Evolutionary conservation across 208 protist genomes (phyloP).

Genomic region (Wallacemonas sp.): DNA sequence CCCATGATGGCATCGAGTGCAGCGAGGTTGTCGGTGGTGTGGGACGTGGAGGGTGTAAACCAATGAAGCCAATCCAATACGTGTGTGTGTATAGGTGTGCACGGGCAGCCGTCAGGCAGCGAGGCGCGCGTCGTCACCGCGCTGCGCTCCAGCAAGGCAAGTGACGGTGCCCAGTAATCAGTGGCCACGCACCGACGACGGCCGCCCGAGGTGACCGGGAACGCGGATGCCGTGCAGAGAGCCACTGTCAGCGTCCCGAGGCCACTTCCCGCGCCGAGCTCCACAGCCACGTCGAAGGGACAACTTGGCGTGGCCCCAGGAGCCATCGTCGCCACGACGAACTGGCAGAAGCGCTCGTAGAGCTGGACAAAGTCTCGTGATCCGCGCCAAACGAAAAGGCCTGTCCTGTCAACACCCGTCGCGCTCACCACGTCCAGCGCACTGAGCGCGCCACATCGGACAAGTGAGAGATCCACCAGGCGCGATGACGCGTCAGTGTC

Average conservation of each 20-base stretch:
- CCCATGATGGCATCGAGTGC: neutral
- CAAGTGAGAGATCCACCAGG: neutral
- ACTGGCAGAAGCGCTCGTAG: neutral
- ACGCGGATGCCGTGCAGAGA: neutral
- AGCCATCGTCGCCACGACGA: neutral
- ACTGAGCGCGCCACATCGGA: neutral
- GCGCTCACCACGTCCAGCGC: neutral
- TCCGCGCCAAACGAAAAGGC: neutral
- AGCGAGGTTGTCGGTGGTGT: neutral
- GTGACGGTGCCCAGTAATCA: neutral
- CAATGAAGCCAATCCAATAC: neutral
- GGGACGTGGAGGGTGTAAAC: neutral
- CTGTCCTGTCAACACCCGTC: neutral
- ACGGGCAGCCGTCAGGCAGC: neutral
- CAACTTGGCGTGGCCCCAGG: neutral
- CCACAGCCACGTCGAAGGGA: neutral
- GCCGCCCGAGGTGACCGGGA: neutral
- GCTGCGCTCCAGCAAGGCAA: neutral
- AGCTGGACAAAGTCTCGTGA: neutral
- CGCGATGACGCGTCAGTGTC: neutral
- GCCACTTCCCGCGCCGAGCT: neutral
- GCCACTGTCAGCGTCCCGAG: neutral
- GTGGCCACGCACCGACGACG: neutral
- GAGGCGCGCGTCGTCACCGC: neutral
- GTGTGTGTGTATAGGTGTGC: neutral